Evolutionary conservation across 1,284 basidiomycete species (phyloP).

Genomic region (Agroathelia rolfsii): DNA sequence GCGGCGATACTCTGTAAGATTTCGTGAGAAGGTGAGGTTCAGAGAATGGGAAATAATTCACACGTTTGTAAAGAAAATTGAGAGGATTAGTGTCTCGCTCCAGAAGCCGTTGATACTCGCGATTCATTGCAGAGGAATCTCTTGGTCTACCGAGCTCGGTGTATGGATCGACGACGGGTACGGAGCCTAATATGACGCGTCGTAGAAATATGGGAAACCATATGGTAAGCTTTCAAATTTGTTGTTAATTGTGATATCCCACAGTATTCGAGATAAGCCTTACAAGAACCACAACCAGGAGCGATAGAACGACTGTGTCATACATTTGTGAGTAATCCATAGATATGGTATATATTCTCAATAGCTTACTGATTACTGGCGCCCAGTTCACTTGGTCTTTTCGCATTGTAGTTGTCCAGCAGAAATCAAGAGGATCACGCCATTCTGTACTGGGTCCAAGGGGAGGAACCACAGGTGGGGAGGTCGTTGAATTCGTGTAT

Average conservation of each 20-base stretch:
- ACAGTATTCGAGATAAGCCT: too few species aligned
- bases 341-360: too few species aligned
- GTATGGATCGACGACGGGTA: slow-evolving; percentile 58
- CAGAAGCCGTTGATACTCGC: slow-evolving; percentile 64
- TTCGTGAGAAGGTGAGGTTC: not conserved
- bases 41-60: too few species aligned
- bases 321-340: too few species aligned
- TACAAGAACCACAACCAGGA: slow-evolving; percentile 45
- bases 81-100: slow-evolving; percentile 61
- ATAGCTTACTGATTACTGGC: slow-evolving; percentile 46
- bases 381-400: slow-evolving; percentile 66
- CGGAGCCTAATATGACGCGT: slow-evolving; percentile 43
- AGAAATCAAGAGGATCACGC: slow-evolving; percentile 64
- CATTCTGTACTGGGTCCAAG: slow-evolving; percentile 48
- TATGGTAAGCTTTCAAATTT: slow-evolving; percentile 49
- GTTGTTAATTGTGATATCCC: too few species aligned
- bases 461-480: slow-evolving; percentile 35
- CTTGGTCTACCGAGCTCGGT: slow-evolving; percentile 63
- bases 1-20: slow-evolving; percentile 53
- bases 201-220: slow-evolving; percentile 65
- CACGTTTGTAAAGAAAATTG: slow-evolving; percentile 63
- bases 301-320: slow-evolving; percentile 51
- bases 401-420: slow-evolving; percentile 70
- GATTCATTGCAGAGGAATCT: slow-evolving; percentile 49
- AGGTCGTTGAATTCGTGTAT: slow-evolving; percentile 47